Conservation (phyloP, 305 asterid species). For the Andrographis paniculata region DNA sequence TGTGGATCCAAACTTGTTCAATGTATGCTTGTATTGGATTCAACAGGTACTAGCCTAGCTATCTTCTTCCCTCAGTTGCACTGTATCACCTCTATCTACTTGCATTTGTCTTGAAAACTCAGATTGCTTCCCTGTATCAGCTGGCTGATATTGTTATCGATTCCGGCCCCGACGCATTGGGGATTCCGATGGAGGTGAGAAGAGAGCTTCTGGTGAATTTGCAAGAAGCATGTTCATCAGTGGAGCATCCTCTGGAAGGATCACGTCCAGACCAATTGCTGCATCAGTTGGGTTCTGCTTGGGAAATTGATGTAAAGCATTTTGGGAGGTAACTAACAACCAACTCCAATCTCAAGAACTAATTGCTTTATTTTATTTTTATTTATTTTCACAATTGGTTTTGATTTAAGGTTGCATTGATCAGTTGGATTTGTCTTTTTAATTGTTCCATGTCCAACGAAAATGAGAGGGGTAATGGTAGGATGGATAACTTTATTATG, state of each 20-base stretch:
- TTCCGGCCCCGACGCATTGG: constrained; percentile 60
- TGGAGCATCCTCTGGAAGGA: constrained; percentile 94
- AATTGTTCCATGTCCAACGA: too few relatives aligned
- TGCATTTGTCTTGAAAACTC: background rate
- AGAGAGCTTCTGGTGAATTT: constrained; percentile 70
- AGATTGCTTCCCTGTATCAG: constrained; percentile 32
- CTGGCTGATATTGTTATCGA: constrained; percentile 67
- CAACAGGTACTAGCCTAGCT: constrained; percentile 74
- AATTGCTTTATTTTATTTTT: too few relatives aligned
- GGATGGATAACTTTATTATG: too few relatives aligned
- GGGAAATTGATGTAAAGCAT: constrained; percentile 80
- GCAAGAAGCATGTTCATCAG: constrained; percentile 53
- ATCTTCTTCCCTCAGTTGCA: background rate
- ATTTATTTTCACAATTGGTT: too few relatives aligned
- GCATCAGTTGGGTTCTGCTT: constrained; percentile 76
- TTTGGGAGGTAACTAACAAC: constrained; percentile 65
- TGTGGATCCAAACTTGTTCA: constrained; percentile 64
- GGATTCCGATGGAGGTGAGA: constrained; percentile 66
- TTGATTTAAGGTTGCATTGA: too few relatives aligned
- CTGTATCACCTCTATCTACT: background rate
- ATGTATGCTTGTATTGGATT: constrained; percentile 80
- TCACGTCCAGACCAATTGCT: constrained; percentile 68
- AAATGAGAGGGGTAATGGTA: too few relatives aligned
- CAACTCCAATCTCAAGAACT: too few relatives aligned
- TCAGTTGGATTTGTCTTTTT: too few relatives aligned